A percentile compares a stretch with the other conserved stretches of the same genome.
Conservation (phyloP, 352 stramenopile genomes). For the Phytophthora boehmeriae region DNA sequence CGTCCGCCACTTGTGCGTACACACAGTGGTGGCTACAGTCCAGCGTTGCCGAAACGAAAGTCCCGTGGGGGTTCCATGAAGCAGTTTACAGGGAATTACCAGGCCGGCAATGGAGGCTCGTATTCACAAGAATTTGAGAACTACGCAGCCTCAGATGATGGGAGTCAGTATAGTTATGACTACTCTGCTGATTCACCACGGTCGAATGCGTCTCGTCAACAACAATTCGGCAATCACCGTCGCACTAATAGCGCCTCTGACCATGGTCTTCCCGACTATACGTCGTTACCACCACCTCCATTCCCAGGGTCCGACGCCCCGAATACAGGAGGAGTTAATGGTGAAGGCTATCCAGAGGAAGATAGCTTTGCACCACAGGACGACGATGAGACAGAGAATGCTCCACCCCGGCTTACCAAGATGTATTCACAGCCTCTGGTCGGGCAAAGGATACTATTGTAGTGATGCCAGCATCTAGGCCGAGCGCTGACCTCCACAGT, state of each 20-base stretch:
- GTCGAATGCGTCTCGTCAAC: slow-evolving; percentile 26
- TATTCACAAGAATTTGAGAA: slow-evolving; percentile 28
- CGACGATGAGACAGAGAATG: slow-evolving; percentile 33
- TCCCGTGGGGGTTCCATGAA: slow-evolving; percentile 32
- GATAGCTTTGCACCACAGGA: slow-evolving; percentile 35
- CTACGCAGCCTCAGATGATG: slow-evolving; percentile 42
- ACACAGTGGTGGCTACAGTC: slow-evolving; percentile 33
- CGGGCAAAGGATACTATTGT: slow-evolving; percentile 28
- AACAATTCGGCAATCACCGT: slow-evolving; percentile 12
- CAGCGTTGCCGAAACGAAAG: slow-evolving; percentile 15
- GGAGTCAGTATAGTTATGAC: slow-evolving; percentile 41
- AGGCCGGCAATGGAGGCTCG: neutral
- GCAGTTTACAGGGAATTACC: slow-evolving; percentile 12
- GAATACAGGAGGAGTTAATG: neutral
- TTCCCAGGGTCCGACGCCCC: slow-evolving; percentile 23
- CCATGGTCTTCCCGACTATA: slow-evolving; percentile 19
- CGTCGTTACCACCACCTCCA: slow-evolving; percentile 23
- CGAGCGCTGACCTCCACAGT: slow-evolving; percentile 29
- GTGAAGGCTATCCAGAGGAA: slow-evolving; percentile 37
- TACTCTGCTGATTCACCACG: slow-evolving; percentile 35
- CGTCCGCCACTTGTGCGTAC: slow-evolving; percentile 31
- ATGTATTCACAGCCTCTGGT: slow-evolving; percentile 57
- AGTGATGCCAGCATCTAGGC: slow-evolving; percentile 19
- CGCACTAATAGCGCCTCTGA: slow-evolving; percentile 23
- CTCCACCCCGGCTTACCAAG: slow-evolving; percentile 61